Conservation (phyloP, 2,329 filamentous ascomycete genomes). For the Fusarium buxicola region DNA sequence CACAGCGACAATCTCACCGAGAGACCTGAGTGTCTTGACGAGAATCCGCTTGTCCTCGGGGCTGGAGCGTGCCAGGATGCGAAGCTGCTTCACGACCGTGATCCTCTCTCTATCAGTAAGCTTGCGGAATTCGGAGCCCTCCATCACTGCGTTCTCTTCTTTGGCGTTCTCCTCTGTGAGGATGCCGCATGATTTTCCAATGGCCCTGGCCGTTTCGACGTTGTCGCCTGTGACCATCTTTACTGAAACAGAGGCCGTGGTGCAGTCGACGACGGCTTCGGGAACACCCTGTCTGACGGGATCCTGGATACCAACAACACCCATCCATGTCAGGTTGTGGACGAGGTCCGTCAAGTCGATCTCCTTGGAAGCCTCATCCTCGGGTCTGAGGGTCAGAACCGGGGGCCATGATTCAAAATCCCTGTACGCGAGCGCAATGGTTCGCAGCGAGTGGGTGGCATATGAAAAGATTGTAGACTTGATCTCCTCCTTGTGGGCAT, state of each 20-base stretch:
- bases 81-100: constrained; percentile 69
- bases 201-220: constrained; percentile 57
- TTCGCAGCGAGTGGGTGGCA: constrained; percentile 74
- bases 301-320: constrained; percentile 73
- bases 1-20: constrained; percentile 74
- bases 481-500: constrained; percentile 63
- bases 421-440: constrained; percentile 77
- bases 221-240: constrained; percentile 70
- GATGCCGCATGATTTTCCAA: constrained; percentile 57
- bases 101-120: constrained; percentile 60
- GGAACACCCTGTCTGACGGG: constrained; percentile 72
- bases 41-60: constrained; percentile 77
- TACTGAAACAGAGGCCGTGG: constrained; percentile 73
- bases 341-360: constrained; percentile 65
- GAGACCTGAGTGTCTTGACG: constrained; percentile 71
- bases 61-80: constrained; percentile 75
- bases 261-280: constrained; percentile 71
- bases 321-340: constrained; percentile 53
- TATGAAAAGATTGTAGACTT: constrained; percentile 67
- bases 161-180: constrained; percentile 70
- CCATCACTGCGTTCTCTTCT: constrained; percentile 59
- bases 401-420: constrained; percentile 79
- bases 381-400: constrained; percentile 68
- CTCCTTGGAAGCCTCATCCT: constrained; percentile 62
- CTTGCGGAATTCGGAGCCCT: constrained; percentile 66